phyloP scores from a whole-genome alignment of 176 grass and related monocot species.

The Rhynchospora pubera region DNA sequence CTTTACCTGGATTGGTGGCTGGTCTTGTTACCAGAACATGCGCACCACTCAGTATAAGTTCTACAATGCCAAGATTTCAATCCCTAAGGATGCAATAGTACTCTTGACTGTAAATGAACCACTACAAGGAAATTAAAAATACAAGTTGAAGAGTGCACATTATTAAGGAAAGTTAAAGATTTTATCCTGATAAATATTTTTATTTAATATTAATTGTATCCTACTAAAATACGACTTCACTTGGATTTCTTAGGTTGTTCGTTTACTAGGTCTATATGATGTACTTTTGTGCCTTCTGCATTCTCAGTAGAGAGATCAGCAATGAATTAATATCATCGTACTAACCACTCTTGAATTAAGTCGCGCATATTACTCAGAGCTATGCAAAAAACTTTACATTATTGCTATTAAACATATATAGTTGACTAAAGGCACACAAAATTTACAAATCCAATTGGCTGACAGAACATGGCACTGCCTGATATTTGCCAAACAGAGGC shows the following conservation, averaged over 20 bases:
- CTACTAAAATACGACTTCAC: not conserved
- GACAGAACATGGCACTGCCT: not conserved
- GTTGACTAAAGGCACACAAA: conserved; percentile 1
- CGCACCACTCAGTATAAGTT: not conserved
- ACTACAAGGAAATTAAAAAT: not conserved
- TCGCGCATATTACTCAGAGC: not conserved
- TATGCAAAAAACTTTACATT: not conserved
- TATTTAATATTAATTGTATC: not conserved
- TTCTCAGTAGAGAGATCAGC: not conserved
- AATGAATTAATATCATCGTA: not conserved
- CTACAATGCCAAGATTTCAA: not conserved
- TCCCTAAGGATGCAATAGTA: not conserved
- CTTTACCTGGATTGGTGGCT: not conserved
- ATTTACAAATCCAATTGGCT: not conserved
- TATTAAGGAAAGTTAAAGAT: not conserved
- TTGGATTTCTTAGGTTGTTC: not conserved
- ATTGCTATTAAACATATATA: not conserved
- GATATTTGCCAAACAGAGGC: too few species aligned
- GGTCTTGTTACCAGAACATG: not conserved
- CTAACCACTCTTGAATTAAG: not conserved
- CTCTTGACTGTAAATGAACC: not conserved
- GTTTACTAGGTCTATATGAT: not conserved
- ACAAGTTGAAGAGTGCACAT: not conserved
- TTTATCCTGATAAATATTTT: not conserved
- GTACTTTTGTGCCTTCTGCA: not conserved